These are phyloP conservation scores for Nigrospora sphaerica DNA, from an alignment of 2,329 filamentous ascomycete genomes.

Conservation along the genomic window DNA sequence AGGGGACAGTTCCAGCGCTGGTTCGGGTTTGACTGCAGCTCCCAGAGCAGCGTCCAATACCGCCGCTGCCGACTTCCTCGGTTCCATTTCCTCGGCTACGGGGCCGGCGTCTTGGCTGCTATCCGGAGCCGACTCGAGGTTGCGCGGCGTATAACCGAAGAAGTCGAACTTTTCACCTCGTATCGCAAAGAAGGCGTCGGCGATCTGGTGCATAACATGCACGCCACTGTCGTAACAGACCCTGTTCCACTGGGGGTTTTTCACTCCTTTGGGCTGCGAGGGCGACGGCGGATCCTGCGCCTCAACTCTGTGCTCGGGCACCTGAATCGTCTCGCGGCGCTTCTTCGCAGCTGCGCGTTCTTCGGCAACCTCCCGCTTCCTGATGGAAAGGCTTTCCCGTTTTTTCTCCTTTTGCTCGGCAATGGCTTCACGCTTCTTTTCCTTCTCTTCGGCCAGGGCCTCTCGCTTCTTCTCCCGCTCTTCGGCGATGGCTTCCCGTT, in stretches of 20 bases:
- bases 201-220: constrained; percentile 23
- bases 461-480: constrained; percentile 1
- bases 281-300: too few relatives aligned
- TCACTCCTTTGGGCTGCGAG: constrained; percentile 8
- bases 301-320: background rate
- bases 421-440: background rate
- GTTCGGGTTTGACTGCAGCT: too few relatives aligned
- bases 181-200: constrained; percentile 22
- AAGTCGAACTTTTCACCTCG: constrained; percentile 21
- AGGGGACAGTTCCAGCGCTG: too few relatives aligned
- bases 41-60: constrained; percentile 11
- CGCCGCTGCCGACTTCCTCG: constrained; percentile 33
- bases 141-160: constrained; percentile 25
- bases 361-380: background rate
- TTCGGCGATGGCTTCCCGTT: constrained; percentile 11
- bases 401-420: constrained; percentile 1
- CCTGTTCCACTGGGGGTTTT: constrained; percentile 22
- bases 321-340: constrained; percentile 4
- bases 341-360: background rate
- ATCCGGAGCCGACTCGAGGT: background rate
- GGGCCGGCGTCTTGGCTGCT: background rate
- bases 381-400: constrained; percentile 1
- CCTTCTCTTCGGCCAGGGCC: background rate
- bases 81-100: constrained; percentile 14
- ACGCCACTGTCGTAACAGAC: constrained; percentile 24